A percentile compares a stretch with the other conserved stretches of the same genome.
These are phyloP conservation scores for Xerocomus tenax DNA, from an alignment of 1,284 basidiomycete genomes.

Conservation along the genomic window DNA sequence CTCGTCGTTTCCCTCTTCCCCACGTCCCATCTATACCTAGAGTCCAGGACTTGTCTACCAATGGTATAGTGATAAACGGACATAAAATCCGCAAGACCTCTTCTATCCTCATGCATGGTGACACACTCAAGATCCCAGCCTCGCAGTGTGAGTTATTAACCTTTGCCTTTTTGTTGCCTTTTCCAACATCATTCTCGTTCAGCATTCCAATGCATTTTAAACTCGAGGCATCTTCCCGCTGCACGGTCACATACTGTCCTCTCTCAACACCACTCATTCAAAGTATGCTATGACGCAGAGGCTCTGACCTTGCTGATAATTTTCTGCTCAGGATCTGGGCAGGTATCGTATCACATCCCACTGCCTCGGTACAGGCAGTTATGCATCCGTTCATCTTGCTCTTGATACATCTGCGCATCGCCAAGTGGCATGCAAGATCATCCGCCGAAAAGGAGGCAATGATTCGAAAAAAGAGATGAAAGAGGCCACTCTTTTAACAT, in stretches of 20 bases:
- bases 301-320: conserved; percentile 2
- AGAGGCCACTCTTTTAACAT: conserved; percentile 66
- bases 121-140: conserved; percentile 56
- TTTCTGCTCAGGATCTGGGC: conserved; percentile 42
- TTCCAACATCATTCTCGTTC: background rate
- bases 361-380: conserved; percentile 70
- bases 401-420: conserved; percentile 51
- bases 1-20: background rate
- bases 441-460: conserved; percentile 49
- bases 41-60: conserved; percentile 64
- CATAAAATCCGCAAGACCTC: conserved; percentile 55
- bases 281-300: conserved; percentile 33
- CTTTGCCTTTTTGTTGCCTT: conserved; percentile 4
- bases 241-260: conserved; percentile 50
- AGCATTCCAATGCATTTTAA: conserved; percentile 62
- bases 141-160: conserved; percentile 41
- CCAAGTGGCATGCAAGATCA: conserved; percentile 79
- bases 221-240: conserved; percentile 45
- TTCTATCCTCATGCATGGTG: conserved; percentile 67
- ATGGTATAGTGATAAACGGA: conserved; percentile 66
- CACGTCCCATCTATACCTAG: conserved; percentile 2
- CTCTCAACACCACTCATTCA: conserved; percentile 44
- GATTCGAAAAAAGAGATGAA: conserved; percentile 60
- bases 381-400: conserved; percentile 72
- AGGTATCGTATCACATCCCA: conserved; percentile 63